These are phyloP conservation scores for Cercis canadensis DNA, from an alignment of 306 rosid genomes.

Conservation along the genomic window DNA sequence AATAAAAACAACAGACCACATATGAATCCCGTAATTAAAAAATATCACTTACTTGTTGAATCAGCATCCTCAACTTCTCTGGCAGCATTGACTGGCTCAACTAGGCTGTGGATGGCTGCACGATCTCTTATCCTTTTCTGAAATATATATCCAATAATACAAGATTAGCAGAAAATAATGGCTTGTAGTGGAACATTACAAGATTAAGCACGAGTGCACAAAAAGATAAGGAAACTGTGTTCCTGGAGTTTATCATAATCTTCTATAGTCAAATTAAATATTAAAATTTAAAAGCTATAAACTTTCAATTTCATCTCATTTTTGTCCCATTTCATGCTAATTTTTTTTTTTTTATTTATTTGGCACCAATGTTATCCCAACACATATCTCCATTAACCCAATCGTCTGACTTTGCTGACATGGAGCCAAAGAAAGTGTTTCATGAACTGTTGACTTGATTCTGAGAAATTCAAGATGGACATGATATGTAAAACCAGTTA, in stretches of 20 bases:
- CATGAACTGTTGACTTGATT: neutral
- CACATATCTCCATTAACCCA: constrained; percentile 15
- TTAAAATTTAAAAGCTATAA: neutral
- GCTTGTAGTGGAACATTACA: neutral
- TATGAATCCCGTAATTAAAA: constrained; percentile 7
- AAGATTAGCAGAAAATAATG: constrained; percentile 38
- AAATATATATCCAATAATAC: constrained; percentile 37
- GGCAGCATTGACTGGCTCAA: constrained; percentile 52
- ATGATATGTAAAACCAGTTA: neutral
- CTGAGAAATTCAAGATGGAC: constrained; percentile 3
- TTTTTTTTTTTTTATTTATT: constrained; percentile 1
- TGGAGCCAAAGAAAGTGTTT: neutral
- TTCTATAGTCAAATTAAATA: constrained; percentile 14
- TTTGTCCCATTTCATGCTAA: neutral
- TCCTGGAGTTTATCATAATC: constrained; percentile 1
- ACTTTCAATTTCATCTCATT: constrained; percentile 18
- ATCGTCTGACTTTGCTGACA: constrained; percentile 1
- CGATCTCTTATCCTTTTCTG: constrained; percentile 65
- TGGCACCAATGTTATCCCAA: constrained; percentile 10
- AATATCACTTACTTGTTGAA: constrained; percentile 57
- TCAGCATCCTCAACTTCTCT: constrained; percentile 48
- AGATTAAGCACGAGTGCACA: constrained; percentile 23
- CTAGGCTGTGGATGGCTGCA: constrained; percentile 41
- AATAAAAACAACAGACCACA: constrained; percentile 27
- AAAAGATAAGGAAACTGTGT: constrained; percentile 10